Base-by-base conservation (phyloP, 2,329 filamentous ascomycete genomes). In the Neocatenulostroma microsporum region DNA sequence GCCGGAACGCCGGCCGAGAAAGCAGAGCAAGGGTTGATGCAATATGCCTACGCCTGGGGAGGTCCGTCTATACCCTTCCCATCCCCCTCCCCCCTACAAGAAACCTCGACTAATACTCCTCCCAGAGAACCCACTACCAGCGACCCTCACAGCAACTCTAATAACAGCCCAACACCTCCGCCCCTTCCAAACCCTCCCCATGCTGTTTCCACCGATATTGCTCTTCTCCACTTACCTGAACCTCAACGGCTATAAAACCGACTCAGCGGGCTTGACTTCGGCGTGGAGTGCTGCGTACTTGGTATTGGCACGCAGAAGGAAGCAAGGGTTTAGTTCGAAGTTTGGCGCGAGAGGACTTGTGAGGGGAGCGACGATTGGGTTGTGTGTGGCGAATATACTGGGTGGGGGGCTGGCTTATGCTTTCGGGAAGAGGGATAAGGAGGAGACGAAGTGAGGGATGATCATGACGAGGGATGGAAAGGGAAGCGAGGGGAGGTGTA, bases 171-270 rank as follows among this genome's bases (percentile, higher is more conserved):
- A 82, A 50, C 74, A 82, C 62, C 65, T 73, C 28, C 74, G 76
- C n/a, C 79, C 80, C 6, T 76, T 80, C 58, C 77, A 79, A 54
- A 54, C 67, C 5, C 64, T 83, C 0, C 79, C 79, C 3, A 78
- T 83, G 71, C 59, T 79, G 44, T 82, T 83, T 55, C 73, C 78
- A 4, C 78, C 78, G 2, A 63, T 80, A 38, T 67, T 83, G 3
- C 67, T 82, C 40, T 79, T 82, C 62, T 73, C 72, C 34, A 74
- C 73, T 39, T 83, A 82, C 53, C 62, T 82, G 29, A 82, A 82
- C 54, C 52, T 82, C 20, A 69, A 70, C 44, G 69, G 70, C 41
- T 80, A 73, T 62, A 73, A 75, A 53, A 72, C 72, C 31, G 80
- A 82, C 49, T 68, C 69, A 14, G 78, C 78, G 0, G 78, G 78